These are phyloP conservation scores for Glarea lozoyensis DNA, from an alignment of 495 filamentous ascomycete species.

Conservation along the genomic window DNA sequence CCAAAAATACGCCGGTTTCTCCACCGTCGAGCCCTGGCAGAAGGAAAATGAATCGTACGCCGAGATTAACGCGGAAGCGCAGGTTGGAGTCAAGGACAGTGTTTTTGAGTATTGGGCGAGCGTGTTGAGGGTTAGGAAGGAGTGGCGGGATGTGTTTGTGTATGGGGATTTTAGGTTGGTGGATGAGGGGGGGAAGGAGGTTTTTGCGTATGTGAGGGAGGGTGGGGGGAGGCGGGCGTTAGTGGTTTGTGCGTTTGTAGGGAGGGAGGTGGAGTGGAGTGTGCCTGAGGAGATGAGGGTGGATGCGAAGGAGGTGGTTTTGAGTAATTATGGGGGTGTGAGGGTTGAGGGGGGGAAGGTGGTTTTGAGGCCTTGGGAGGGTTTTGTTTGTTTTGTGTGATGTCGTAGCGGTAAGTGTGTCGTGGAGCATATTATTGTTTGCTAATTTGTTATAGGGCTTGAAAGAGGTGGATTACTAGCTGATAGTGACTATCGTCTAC, in stretches of 20 bases:
- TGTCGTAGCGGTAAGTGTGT: too few species aligned
- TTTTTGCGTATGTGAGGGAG: conserved; percentile 24
- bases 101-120: conserved; percentile 39
- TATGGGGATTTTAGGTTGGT: conserved; percentile 36
- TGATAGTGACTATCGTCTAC: too few species aligned
- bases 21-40: conserved; percentile 46
- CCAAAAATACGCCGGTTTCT: conserved; percentile 40
- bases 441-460: too few species aligned
- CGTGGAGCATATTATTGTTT: too few species aligned
- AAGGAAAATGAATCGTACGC: conserved; percentile 43
- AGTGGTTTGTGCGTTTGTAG: conserved; percentile 11
- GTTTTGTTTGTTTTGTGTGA: conserved; percentile 9
- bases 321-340: conserved; percentile 8
- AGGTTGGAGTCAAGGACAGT: conserved; percentile 29
- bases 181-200: conserved; percentile 26
- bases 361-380: conserved; percentile 12
- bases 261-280: conserved; percentile 5
- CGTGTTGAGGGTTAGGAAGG: conserved; percentile 32
- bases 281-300: conserved; percentile 2
- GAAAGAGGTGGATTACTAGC: too few species aligned
- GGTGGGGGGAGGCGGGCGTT: conserved; percentile 7
- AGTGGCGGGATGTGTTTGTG: conserved; percentile 33
- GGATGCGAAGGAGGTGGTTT: conserved; percentile 2
- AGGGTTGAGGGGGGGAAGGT: not conserved
- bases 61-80: conserved; percentile 40